phyloP scores from a whole-genome alignment of 1,284 basidiomycete genomes.

The Paramarasmius palmivorus region DNA sequence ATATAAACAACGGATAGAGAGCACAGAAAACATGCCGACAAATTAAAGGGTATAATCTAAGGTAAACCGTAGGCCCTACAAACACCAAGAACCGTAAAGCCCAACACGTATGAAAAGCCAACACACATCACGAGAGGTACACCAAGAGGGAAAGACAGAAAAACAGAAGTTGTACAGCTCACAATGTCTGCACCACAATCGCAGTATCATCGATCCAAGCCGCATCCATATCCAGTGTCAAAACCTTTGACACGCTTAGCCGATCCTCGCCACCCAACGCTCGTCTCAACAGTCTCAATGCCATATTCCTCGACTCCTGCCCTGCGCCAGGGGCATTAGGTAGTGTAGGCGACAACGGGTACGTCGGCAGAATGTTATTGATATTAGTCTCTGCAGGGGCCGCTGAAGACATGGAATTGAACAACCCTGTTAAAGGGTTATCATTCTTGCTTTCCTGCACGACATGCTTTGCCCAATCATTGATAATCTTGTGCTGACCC shows the following conservation, averaged over 20 bases:
- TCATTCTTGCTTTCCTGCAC: conserved; percentile 10
- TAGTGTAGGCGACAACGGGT: conserved; percentile 8
- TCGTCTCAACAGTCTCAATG: conserved; percentile 55
- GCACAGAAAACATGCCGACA: no score
- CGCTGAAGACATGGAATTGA: not conserved
- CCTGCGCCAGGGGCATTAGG: conserved; percentile 8
- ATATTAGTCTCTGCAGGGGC: conserved; percentile 4
- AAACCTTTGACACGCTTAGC: conserved; percentile 52
- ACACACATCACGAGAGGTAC: no score
- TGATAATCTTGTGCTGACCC: conserved; percentile 42
- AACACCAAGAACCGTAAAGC: no score
- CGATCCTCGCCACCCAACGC: conserved; percentile 60
- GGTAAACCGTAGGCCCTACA: no score
- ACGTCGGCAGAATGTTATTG: conserved; percentile 16
- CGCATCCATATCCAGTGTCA: conserved; percentile 66
- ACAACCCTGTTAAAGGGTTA: not conserved
- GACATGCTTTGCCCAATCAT: conserved; percentile 49
- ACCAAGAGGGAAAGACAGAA: no score
- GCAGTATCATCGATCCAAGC: conserved; percentile 74
- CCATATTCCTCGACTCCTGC: conserved; percentile 45
- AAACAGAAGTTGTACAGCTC: no score
- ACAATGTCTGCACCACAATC: conserved; percentile 62
- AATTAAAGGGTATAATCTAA: no score
- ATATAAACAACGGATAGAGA: no score
- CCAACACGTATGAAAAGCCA: no score